A percentile compares a stretch with the other conserved stretches of the same genome.
phyloP scores from a whole-genome alignment of 164 flowering plant genomes.

The Kingdonia uniflora region DNA sequence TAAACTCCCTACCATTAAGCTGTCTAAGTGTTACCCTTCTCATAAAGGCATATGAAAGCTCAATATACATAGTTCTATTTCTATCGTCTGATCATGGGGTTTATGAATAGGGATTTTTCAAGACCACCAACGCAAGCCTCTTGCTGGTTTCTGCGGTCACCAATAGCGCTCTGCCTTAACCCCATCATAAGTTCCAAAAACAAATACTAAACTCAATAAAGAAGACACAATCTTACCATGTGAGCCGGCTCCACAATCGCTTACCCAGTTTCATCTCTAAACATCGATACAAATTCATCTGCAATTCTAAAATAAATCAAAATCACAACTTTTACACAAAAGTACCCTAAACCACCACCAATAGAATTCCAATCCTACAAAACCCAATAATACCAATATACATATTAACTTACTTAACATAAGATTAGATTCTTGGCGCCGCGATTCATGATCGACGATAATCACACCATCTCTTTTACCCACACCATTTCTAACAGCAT shows the following conservation, averaged over 20 bases:
- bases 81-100: no score
- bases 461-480: conserved; percentile 61
- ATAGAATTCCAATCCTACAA: neutral
- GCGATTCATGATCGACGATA: conserved; percentile 90
- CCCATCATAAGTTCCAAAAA: no score
- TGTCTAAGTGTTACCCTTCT: no score
- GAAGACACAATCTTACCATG: conserved; percentile 36
- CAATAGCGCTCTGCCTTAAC: no score
- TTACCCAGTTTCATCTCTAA: conserved; percentile 68
- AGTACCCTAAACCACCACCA: conserved; percentile 1
- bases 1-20: no score
- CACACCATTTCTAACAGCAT: conserved; percentile 27
- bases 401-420: conserved; percentile 56
- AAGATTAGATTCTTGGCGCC: conserved; percentile 76
- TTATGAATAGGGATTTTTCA: no score
- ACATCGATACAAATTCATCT: conserved; percentile 87
- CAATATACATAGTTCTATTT: no score
- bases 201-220: no score
- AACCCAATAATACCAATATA: neutral
- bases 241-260: conserved; percentile 97
- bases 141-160: no score
- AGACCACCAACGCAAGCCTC: no score
- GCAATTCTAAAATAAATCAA: conserved; percentile 30
- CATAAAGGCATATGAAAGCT: no score
- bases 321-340: neutral